Conservation (phyloP, 2,329 filamentous ascomycete species). For the Phoma herbarum region DNA sequence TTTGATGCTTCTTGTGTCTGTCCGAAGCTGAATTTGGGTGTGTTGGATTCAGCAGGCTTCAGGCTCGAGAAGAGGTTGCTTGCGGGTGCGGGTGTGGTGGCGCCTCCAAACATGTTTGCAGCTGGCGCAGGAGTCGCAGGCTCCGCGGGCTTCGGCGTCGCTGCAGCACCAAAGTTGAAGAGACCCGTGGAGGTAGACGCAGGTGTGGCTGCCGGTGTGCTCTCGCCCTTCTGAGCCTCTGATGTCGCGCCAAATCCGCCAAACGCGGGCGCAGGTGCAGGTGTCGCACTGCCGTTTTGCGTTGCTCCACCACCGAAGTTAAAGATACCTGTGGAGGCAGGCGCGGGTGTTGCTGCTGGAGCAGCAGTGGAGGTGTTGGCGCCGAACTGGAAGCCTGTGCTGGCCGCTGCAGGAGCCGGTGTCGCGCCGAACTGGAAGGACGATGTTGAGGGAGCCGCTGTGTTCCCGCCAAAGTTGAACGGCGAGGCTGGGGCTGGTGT, state of each 20-base stretch:
- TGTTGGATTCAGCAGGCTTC: slow-evolving; percentile 15
- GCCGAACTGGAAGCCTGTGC: slow-evolving; percentile 28
- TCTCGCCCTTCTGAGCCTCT: slow-evolving; percentile 24
- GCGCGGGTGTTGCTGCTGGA: slow-evolving; percentile 24
- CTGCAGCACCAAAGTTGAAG: slow-evolving; percentile 28
- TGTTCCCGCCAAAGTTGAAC: slow-evolving; percentile 16
- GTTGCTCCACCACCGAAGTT: slow-evolving; percentile 26
- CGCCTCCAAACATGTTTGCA: slow-evolving; percentile 26
- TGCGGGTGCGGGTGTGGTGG: slow-evolving; percentile 11
- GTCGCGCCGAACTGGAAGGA: slow-evolving; percentile 28
- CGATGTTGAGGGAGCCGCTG: slow-evolving; percentile 22
- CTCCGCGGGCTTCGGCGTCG: slow-evolving; percentile 22
- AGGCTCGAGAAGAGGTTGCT: slow-evolving; percentile 30
- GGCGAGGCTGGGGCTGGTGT: slow-evolving; percentile 27
- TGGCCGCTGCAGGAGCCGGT: slow-evolving; percentile 21
- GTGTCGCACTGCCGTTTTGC: slow-evolving; percentile 20
- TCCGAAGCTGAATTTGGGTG: slow-evolving; percentile 18
- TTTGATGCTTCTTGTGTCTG: slow-evolving; percentile 4
- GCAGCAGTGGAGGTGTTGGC: slow-evolving; percentile 23
- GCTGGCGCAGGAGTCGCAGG: slow-evolving; percentile 25
- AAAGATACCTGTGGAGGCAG: slow-evolving; percentile 29
- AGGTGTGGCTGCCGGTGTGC: slow-evolving; percentile 18
- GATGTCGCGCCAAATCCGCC: slow-evolving; percentile 28
- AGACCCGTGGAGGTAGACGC: slow-evolving; percentile 8
- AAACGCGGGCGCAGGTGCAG: slow-evolving; percentile 25